Percentiles rank a stretch among this genome's conserved stretches.
These are phyloP conservation scores for Neurospora hispaniola DNA, from an alignment of 495 filamentous ascomycete species.

Conservation along the genomic window DNA sequence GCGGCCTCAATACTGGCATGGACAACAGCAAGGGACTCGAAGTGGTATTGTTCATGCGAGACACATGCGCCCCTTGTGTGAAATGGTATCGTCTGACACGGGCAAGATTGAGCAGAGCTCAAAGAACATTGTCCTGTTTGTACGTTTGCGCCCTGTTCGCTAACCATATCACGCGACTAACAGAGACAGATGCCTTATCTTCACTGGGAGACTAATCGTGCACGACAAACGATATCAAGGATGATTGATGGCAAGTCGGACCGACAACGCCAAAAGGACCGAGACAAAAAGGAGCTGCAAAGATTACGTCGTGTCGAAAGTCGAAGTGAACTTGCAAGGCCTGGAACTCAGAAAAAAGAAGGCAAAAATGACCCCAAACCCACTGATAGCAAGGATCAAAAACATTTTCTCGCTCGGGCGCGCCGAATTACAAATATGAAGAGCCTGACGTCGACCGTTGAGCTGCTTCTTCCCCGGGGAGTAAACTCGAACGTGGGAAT, in stretches of 20 bases:
- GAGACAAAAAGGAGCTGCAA: background rate
- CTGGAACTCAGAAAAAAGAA: background rate
- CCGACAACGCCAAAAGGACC: constrained; percentile 2
- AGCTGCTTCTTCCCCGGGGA: background rate
- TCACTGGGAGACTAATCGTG: constrained; percentile 51
- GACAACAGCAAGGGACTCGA: constrained; percentile 17
- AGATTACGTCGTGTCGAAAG: background rate
- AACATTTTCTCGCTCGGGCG: background rate
- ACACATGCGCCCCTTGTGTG: constrained; percentile 28
- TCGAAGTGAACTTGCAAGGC: background rate
- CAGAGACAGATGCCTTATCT: constrained; percentile 50
- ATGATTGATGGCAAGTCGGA: constrained; percentile 5
- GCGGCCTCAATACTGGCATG: constrained; percentile 19
- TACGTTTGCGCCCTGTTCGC: background rate
- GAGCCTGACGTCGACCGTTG: background rate
- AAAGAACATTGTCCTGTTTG: background rate
- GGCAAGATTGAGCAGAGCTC: background rate
- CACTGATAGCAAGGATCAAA: too few relatives aligned
- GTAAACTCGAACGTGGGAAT: background rate
- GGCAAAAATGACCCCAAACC: too few relatives aligned
- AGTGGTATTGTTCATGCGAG: constrained; percentile 23
- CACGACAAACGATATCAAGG: constrained; percentile 20
- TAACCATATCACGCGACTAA: background rate
- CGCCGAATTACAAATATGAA: background rate
- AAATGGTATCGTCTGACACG: constrained; percentile 12